Conservation (phyloP, 2,329 filamentous ascomycete species). For the Hypomyces rosellus region DNA sequence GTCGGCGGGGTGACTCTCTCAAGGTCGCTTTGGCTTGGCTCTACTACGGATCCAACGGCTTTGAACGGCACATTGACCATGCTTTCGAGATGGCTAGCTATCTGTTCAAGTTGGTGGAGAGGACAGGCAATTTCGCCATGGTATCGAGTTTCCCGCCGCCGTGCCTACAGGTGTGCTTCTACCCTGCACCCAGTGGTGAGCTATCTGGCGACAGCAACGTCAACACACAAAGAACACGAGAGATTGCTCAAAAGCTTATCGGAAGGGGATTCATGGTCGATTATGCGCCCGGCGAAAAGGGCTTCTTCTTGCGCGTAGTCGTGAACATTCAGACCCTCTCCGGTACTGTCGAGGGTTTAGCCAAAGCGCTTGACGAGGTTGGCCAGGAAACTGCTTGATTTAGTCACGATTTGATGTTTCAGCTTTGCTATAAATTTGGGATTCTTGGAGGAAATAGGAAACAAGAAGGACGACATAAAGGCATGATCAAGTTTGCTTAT, state of each 20-base stretch:
- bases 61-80: slow-evolving; percentile 60
- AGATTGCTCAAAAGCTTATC: slow-evolving; percentile 43
- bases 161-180: slow-evolving; percentile 93
- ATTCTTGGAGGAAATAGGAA: neutral
- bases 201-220: slow-evolving; percentile 35
- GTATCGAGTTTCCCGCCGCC: slow-evolving; percentile 72
- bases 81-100: slow-evolving; percentile 67
- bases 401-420: too few relatives aligned
- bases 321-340: slow-evolving; percentile 50
- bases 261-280: slow-evolving; percentile 53
- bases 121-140: slow-evolving; percentile 57
- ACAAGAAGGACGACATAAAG: neutral
- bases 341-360: slow-evolving; percentile 46
- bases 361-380: slow-evolving; percentile 46
- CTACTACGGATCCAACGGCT: slow-evolving; percentile 76
- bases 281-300: slow-evolving; percentile 50
- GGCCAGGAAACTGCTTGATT: slow-evolving; percentile 21
- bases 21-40: slow-evolving; percentile 87
- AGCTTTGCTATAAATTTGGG: too few relatives aligned
- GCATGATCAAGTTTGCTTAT: neutral
- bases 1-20: slow-evolving; percentile 74
- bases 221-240: slow-evolving; percentile 45
- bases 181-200: slow-evolving; percentile 57
- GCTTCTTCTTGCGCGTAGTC: slow-evolving; percentile 54
- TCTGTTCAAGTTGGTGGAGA: slow-evolving; percentile 54